Base-by-base conservation (phyloP, 352 stramenopile species). In the Phytopythium cucurbitacearum region DNA sequence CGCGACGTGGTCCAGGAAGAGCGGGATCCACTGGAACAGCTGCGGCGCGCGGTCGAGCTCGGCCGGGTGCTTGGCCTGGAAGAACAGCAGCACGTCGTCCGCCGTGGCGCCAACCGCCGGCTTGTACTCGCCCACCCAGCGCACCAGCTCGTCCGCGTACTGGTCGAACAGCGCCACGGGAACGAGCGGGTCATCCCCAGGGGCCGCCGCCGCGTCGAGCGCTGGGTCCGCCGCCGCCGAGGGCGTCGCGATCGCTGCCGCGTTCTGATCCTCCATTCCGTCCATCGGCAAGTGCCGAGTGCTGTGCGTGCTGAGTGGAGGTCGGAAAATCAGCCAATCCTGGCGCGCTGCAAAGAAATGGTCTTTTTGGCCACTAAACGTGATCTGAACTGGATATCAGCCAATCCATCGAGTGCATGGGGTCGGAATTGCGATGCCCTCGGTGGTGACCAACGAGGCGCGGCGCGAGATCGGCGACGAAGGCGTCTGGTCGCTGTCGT, bases 401-500 rank as follows among this genome's bases (percentile, higher is more conserved):
- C 40, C 13, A 56, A 40, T 56, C 39, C 11, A 5, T 21, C 34
- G 34, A 58, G 36, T 15, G 35, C 48, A 15, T 16, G 33, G 15
- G 8, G 47, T 3, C 47, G 13, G 40, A 49, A 28, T 28, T 28
- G 21, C 21, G 47, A 55, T 41, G 48, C 48, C 10, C 15, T 10
- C 13, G 15, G 48, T 8, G 34, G 36, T 40, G 12, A 7, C 35
- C n/a, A 48, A 41, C 35, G 64, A 79, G 1, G 54, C 50, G 10
- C 58, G 71, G 36, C 79, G 81, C 36, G 85, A 94, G 62, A 80
- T 92, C 39, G 87, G 85, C 48, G 80, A 91, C 59, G 80, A 97
- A 39, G 93, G 91, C 3, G 83, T 97, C 49, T 99, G 96, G 96
- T 96, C 93, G 43, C 78, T 99, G 9, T 98, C 89, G 12, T 97